Percentiles rank a stretch among this genome's conserved stretches.
Evolutionary conservation across 805 yeast genomes (phyloP).

Genomic region (Saccharomycopsis sp.): DNA sequence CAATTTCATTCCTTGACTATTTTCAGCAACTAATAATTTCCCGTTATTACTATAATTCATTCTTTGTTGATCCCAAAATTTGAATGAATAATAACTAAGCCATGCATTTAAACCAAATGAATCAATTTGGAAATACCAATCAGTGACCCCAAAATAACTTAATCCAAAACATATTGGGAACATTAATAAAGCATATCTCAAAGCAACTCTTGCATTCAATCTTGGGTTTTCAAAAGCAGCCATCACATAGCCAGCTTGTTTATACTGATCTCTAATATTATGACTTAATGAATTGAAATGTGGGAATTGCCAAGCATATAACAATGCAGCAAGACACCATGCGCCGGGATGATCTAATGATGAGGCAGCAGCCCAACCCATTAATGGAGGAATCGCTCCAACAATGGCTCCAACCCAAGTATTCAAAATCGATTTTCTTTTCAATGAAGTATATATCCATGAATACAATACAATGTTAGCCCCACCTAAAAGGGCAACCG

Average conservation of each 20-base stretch:
- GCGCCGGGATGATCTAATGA: conserved; percentile 79
- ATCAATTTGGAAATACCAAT: conserved; percentile 72
- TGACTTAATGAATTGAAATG: conserved; percentile 92
- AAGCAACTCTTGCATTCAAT: conserved; percentile 86
- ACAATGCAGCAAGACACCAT: conserved; percentile 84
- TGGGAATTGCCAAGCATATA: conserved; percentile 98
- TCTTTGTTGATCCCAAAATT: conserved; percentile 82
- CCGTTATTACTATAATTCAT: conserved; percentile 41
- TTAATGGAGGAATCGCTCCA: conserved; percentile 95
- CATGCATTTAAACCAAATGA: conserved; percentile 78
- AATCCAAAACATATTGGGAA: conserved; percentile 87
- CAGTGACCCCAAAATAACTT: conserved; percentile 73
- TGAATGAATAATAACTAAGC: conserved; percentile 71
- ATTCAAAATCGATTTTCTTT: conserved; percentile 75
- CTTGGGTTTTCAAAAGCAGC: conserved; percentile 89
- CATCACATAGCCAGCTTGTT: conserved; percentile 95
- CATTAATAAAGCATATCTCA: conserved; percentile 86
- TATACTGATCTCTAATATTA: conserved; percentile 80
- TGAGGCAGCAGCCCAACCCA: conserved; percentile 90
- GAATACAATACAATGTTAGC: conserved; percentile 77
- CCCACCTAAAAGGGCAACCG: conserved; percentile 76
- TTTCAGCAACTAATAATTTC: conserved; percentile 31
- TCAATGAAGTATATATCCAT: conserved; percentile 87
- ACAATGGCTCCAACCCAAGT: conserved; percentile 99
- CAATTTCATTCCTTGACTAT: conserved; percentile 47